Base-by-base conservation (phyloP, 441 rosid species). In the Bocquillonia castaneifolia region DNA sequence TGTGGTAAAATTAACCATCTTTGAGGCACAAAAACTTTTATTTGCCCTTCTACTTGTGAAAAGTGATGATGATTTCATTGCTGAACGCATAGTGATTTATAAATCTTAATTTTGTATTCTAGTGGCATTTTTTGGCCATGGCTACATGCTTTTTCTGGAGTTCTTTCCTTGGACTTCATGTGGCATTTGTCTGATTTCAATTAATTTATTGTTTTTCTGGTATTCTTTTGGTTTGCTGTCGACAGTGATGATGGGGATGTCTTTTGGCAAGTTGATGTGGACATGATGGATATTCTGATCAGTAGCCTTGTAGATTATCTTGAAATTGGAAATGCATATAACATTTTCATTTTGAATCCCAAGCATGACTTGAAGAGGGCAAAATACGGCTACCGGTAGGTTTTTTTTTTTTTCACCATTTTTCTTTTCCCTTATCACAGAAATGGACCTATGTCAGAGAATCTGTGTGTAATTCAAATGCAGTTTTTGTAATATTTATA, bases 371-470 rank as follows among this genome's bases (percentile, higher is more conserved):
- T 51, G 1, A 83, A 74, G 73, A 78, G 78, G 72, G 72, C 85
- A 74, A 88, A 77, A 85, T 95, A 95, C 79, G 99, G 99, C 56
- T 90, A 95, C 83, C 75, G 98, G 98, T 95, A n/a, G n/a, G 71
- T 67, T 84, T 69, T 31, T 69, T 65, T 32, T 48, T 42, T 64
- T 37, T 3, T 40, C 54, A 50, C 53, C 50, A 10, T 39, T 36
- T 34, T 55, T 70, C 6, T 53, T 47, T 17, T 56, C 26, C 32
- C 68, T 65, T 36, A 55, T 69, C 39, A 32, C 17, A 39, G 56
- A 8, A n/a, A 28, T 65, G 50, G 15, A 63, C 36, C 7, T 34
- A 58, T 32, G 17, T 48, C 47, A 17, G 26, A 59, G 18, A 18
- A 59, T 47, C 32, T 28, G 14, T 42, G 6, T 10, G 18, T 3